Percentiles rank a stretch among this genome's conserved stretches.
Conservation (phyloP, 352 stramenopile species). For the Globisporangium barbulae region DNA sequence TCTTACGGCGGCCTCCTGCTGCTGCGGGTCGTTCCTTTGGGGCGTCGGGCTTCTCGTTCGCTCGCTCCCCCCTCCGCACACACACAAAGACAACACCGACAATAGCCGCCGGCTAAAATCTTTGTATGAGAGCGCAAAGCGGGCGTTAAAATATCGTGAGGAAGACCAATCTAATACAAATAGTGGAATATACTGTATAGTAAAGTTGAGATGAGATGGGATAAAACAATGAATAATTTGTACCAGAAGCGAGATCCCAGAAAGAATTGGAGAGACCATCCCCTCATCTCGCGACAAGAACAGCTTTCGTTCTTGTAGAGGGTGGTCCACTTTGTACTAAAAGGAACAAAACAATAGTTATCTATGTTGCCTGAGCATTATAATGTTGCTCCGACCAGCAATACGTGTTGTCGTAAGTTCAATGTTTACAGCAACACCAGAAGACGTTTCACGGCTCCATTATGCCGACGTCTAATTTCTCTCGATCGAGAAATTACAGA, state of each 20-base stretch:
- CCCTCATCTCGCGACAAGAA: neutral
- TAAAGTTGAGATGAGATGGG: neutral
- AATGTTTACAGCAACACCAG: too few species aligned
- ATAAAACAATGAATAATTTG: neutral
- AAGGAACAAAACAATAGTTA: neutral
- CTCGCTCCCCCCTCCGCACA: constrained; percentile 11
- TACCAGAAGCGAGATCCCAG: neutral
- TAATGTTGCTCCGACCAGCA: neutral
- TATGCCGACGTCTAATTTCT: too few species aligned
- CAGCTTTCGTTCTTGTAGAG: neutral
- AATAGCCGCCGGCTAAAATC: neutral
- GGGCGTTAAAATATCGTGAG: neutral
- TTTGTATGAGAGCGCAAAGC: neutral
- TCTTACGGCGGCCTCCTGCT: neutral
- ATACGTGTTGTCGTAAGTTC: neutral
- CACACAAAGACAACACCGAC: neutral
- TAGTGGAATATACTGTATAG: fast-evolving
- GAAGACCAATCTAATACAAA: neutral
- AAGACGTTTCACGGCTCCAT: too few species aligned
- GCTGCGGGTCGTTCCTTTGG: constrained; percentile 9
- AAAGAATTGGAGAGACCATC: constrained; percentile 10
- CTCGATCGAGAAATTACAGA: too few species aligned
- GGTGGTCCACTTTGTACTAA: neutral
- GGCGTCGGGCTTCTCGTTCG: constrained; percentile 12
- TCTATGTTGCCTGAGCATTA: too few species aligned